Conservation (phyloP, 768 basidiomycete species). For the Suillus americanus region DNA sequence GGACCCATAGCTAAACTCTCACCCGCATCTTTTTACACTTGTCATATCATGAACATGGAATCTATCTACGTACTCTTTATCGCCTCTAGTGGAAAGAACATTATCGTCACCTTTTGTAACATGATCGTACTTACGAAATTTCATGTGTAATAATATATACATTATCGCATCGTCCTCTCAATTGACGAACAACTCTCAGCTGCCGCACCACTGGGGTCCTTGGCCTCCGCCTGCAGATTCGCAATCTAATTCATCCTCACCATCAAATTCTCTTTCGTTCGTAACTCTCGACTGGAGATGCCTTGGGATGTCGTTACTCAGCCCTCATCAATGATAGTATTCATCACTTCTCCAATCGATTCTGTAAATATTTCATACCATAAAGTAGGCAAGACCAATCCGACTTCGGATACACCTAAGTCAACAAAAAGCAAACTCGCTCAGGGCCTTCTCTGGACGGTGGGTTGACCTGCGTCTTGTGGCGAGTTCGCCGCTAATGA, state of each 20-base stretch:
- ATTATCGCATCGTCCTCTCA: slow-evolving; percentile 2
- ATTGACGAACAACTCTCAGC: slow-evolving; percentile 27
- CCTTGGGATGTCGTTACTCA: too few relatives aligned
- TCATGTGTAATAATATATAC: neutral
- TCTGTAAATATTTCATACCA: too few relatives aligned
- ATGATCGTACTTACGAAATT: neutral
- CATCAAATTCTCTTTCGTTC: slow-evolving; percentile 16
- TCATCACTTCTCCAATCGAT: slow-evolving; percentile 34
- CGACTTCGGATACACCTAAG: too few relatives aligned
- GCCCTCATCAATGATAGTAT: slow-evolving; percentile 41
- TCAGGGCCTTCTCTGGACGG: too few relatives aligned
- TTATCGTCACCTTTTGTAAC: neutral
- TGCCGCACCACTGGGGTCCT: neutral
- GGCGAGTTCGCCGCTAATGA: too few relatives aligned
- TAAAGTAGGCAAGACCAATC: too few relatives aligned
- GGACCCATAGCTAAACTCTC: neutral
- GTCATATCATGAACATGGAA: neutral
- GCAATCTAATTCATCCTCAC: slow-evolving; percentile 32
- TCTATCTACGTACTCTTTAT: too few relatives aligned
- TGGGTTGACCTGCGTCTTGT: too few relatives aligned
- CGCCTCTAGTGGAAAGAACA: neutral
- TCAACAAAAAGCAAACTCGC: too few relatives aligned
- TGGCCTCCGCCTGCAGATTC: slow-evolving; percentile 24
- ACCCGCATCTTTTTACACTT: neutral
- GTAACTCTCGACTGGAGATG: too few relatives aligned